Evolutionary conservation across 371 early-diverging fungal species (phyloP).

Genomic region (Circinella umbellata): DNA sequence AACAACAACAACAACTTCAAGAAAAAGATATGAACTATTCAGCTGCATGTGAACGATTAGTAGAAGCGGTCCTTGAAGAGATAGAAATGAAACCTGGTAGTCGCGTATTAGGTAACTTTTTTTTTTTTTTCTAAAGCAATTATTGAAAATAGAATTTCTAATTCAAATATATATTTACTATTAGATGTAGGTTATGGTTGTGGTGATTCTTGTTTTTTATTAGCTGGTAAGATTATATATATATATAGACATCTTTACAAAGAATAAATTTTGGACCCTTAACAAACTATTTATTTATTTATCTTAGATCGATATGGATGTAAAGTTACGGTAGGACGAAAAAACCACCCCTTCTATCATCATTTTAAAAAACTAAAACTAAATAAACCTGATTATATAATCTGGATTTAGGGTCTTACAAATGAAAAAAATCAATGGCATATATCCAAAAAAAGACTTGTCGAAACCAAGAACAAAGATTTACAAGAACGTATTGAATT

Average conservation of each 20-base stretch:
- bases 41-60: slow-evolving; percentile 39
- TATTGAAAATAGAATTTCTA: not conserved
- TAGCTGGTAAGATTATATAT: slow-evolving; percentile 33
- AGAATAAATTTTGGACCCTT: not conserved
- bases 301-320: slow-evolving; percentile 27
- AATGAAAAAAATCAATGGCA: slow-evolving; percentile 45
- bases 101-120: slow-evolving; percentile 34
- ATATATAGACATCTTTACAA: not conserved
- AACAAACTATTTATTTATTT: not conserved
- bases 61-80: slow-evolving; percentile 16
- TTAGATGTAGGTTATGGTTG: slow-evolving; percentile 59
- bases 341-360: too few relatives aligned
- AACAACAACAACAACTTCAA: not conserved
- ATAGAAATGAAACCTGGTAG: slow-evolving; percentile 1
- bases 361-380: too few relatives aligned
- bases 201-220: slow-evolving; percentile 51
- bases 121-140: too few relatives aligned
- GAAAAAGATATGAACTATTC: slow-evolving; percentile 19
- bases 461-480: slow-evolving; percentile 2
- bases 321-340: slow-evolving; percentile 34
- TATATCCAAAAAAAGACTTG: slow-evolving; percentile 16
- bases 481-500: slow-evolving; percentile 18
- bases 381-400: too few relatives aligned
- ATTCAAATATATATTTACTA: not conserved
- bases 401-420: slow-evolving; percentile 42